Base-by-base conservation (phyloP, 352 stramenopile species). In the Globisporangium yorkense region DNA sequence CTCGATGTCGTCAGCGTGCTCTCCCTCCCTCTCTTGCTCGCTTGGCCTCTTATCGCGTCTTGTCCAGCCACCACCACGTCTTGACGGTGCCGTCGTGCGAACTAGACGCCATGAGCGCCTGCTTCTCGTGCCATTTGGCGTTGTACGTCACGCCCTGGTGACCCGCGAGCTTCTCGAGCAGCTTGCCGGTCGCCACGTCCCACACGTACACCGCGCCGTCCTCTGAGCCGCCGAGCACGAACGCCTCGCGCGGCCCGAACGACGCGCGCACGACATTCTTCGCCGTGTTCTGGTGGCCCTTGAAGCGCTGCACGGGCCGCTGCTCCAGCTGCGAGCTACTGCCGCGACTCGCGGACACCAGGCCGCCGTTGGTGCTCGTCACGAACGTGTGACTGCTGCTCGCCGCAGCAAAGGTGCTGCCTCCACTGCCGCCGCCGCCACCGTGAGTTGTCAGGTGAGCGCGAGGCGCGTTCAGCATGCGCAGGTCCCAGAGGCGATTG, bases 1-100 rank as follows among this genome's bases (percentile, higher is more conserved):
- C 37, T 35, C 8, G 7, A 0, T 51, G 2, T 21, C 10, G 18
- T 7, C 5, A 13, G 8, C 24, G 9, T 39, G n/a, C 51, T 35
- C 33, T 47, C 18, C 4, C 49, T 18, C n/a, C 7, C 18, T 52
- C 29, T 18, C 43, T 59, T 9, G 49, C n/a, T 37, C 7, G 21
- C 7, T 40, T 29, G 3, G 18, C 10, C n/a, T 43, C 3, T 16
- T 61, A 81, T 77, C 66, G 72, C 41, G 68, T 82, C 61, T 80
- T 76, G 63, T 92, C 80, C 56, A 88, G 72, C 79, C 79, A 94
- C 84, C 82, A 95, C 87, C 87, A 96, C 13, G 84, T 94, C 60
- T 93, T 94, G 33, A 96, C 81, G n/a, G 87, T 94, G 47, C 81
- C 84, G 46, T 96, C 87, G 53, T 96, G 84, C 20, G 79, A 93